Conservation (phyloP, 2,329 filamentous ascomycete genomes). For the Sarocladium kiliense region DNA sequence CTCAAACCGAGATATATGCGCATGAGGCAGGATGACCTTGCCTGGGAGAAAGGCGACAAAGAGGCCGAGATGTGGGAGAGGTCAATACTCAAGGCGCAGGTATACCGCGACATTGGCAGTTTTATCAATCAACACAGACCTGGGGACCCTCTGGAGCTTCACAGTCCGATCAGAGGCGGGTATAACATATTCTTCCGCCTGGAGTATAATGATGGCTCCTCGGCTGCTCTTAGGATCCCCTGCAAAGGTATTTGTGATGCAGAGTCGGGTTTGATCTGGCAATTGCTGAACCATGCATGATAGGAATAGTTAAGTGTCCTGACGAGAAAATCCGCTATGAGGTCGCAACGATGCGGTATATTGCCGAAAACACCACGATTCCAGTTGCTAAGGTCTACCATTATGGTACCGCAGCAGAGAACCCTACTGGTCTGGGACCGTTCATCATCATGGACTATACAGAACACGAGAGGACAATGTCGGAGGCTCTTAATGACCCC, state of each 20-base stretch:
- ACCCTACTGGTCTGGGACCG: conserved; percentile 25
- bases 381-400: conserved; percentile 27
- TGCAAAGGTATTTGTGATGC: conserved; percentile 16
- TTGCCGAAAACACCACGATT: conserved; percentile 26
- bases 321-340: conserved; percentile 32
- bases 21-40: conserved; percentile 21
- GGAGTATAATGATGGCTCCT: conserved; percentile 26
- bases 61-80: conserved; percentile 18
- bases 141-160: conserved; percentile 18
- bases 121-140: conserved; percentile 21
- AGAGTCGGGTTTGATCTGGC: not conserved
- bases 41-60: conserved; percentile 22
- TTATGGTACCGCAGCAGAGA: conserved; percentile 23
- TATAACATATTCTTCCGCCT: conserved; percentile 26
- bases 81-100: conserved; percentile 14
- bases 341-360: conserved; percentile 27
- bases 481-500: conserved; percentile 22
- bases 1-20: conserved; percentile 17
- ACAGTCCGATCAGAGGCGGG: conserved; percentile 20
- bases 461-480: conserved; percentile 23
- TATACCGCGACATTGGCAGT: conserved; percentile 16
- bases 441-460: conserved; percentile 22
- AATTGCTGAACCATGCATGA: conserved; percentile 7
- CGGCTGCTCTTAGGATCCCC: conserved; percentile 23
- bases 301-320: conserved; percentile 20